These are phyloP conservation scores for Citeromyces hawaiiensis DNA, from an alignment of 1,139 yeast species.

Conservation along the genomic window DNA sequence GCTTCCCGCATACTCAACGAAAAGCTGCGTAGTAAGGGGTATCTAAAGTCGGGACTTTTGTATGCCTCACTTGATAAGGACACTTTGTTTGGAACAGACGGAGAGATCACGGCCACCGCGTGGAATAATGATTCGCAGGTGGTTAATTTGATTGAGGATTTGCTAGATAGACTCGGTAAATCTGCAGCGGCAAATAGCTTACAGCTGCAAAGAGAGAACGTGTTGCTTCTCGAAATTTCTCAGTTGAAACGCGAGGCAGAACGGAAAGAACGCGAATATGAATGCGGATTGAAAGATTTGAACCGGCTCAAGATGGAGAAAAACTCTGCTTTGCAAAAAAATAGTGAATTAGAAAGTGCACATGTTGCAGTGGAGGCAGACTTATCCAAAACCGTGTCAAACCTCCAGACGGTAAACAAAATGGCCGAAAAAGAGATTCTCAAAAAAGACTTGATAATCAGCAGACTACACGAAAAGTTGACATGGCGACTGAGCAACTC, in stretches of 20 bases:
- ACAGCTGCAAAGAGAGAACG: background rate
- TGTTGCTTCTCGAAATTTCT: background rate
- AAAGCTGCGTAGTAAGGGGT: slow-evolving; percentile 4
- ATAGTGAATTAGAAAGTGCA: background rate
- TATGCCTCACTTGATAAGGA: background rate
- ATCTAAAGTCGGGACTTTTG: slow-evolving; percentile 1
- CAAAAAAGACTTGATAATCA: slow-evolving; percentile 22
- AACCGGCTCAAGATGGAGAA: background rate
- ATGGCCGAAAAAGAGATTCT: slow-evolving; percentile 28
- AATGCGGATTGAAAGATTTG: background rate
- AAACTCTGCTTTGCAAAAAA: background rate
- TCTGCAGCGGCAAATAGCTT: background rate
- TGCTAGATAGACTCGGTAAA: background rate
- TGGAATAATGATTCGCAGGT: background rate
- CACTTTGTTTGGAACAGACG: background rate
- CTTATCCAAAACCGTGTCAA: slow-evolving; percentile 10
- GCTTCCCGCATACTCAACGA: slow-evolving; percentile 4
- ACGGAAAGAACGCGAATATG: background rate
- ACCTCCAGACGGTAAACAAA: slow-evolving; percentile 20
- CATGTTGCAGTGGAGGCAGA: background rate
- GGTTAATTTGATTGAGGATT: background rate
- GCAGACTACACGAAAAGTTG: slow-evolving; percentile 25
- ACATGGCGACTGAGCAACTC: slow-evolving; percentile 13
- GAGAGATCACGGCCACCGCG: background rate
- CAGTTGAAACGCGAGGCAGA: background rate